Conservation (phyloP, 148 eudicot genomes). For the Rhododendron vialii region DNA sequence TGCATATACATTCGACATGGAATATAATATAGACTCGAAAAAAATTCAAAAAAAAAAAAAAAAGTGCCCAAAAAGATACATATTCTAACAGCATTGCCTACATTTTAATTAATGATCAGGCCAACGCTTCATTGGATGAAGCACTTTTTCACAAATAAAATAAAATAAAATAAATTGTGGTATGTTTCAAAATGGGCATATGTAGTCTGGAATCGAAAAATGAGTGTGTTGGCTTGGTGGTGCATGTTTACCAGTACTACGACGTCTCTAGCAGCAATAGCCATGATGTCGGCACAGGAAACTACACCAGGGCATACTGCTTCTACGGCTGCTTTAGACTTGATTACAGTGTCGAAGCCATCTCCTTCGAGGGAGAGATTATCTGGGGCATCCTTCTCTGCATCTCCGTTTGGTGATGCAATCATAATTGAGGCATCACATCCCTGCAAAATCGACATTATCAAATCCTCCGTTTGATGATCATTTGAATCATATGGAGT, state of each 20-base stretch:
- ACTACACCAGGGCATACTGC: conserved; percentile 68
- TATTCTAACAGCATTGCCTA: not conserved
- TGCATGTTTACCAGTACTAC: conserved; percentile 46
- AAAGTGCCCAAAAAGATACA: not conserved
- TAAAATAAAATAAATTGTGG: not conserved
- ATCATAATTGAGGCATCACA: conserved; percentile 84
- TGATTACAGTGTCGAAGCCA: conserved; percentile 72
- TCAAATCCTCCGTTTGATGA: not conserved
- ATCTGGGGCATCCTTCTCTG: conserved; percentile 67
- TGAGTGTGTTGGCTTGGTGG: not conserved
- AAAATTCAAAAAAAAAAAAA: no score
- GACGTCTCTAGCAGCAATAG: conserved; percentile 68
- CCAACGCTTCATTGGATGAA: not conserved
- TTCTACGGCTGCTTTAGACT: conserved; percentile 75
- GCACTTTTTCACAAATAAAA: not conserved
- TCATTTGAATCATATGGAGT: not conserved
- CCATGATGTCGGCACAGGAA: conserved; percentile 79
- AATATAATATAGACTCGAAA: not conserved
- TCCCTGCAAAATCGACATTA: conserved; percentile 37
- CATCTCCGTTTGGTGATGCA: conserved; percentile 53
- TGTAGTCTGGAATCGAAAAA: not conserved
- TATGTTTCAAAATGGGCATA: not conserved
- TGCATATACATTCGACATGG: not conserved
- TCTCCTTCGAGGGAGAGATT: conserved; percentile 68
- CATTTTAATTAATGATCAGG: not conserved